Percentiles rank a stretch among this genome's conserved stretches.
These are phyloP conservation scores for Yamadazyma membranifaciens DNA, from an alignment of 1,139 yeast species.

Conservation along the genomic window DNA sequence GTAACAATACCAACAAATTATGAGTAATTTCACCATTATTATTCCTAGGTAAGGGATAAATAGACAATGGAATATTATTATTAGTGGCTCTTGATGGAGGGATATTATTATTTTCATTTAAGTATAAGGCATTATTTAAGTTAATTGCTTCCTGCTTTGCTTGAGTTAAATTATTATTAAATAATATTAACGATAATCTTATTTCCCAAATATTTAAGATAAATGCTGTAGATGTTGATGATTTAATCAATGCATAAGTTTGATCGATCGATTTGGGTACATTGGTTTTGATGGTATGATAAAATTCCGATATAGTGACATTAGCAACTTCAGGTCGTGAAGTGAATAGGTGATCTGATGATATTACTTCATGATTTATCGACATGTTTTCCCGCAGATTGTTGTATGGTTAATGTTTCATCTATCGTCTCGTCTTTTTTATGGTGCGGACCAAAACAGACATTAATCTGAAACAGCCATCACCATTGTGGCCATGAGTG, in stretches of 20 bases:
- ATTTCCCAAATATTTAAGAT: constrained; percentile 37
- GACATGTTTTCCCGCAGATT: background rate
- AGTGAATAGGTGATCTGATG: background rate
- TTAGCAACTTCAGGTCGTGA: background rate
- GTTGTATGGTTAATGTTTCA: background rate
- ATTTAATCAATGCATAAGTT: constrained; percentile 16
- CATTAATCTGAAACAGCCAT: background rate
- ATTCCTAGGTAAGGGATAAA: constrained; percentile 40
- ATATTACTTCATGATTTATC: background rate
- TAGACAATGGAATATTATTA: constrained; percentile 6
- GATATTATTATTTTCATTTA: constrained; percentile 27
- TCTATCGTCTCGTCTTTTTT: background rate
- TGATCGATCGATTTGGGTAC: constrained; percentile 4
- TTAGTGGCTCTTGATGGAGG: constrained; percentile 10
- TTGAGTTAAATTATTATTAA: constrained; percentile 25
- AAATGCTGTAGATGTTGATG: constrained; percentile 7
- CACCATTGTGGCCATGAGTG: background rate
- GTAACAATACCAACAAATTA: constrained; percentile 24
- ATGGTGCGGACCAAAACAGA: background rate
- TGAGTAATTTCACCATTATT: constrained; percentile 23
- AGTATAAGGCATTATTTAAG: constrained; percentile 36
- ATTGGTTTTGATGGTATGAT: constrained; percentile 4
- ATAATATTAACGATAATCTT: constrained; percentile 32
- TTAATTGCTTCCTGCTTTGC: constrained; percentile 42
- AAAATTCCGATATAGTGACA: constrained; percentile 3